phyloP scores from a whole-genome alignment of 78 protist genomes.

The Bodo saltans region DNA sequence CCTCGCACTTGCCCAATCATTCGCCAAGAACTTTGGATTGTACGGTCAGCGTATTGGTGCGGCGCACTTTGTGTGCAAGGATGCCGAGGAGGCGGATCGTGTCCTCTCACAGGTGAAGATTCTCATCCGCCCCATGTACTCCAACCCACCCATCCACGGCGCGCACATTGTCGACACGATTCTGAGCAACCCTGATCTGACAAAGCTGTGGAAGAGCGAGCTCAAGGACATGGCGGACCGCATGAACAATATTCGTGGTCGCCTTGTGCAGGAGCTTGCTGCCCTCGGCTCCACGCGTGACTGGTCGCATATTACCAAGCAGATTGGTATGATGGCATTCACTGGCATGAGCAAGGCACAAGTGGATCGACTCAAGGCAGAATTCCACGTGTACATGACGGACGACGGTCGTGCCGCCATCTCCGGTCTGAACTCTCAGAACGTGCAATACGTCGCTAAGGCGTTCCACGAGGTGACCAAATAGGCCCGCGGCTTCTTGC shows the following conservation, averaged over 20 bases:
- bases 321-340: slow-evolving; percentile 97
- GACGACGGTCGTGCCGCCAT: slow-evolving; percentile 28
- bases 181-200: slow-evolving; percentile 29
- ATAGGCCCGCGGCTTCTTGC: no score
- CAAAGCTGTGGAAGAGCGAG: slow-evolving; percentile 45
- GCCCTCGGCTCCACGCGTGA: slow-evolving; percentile 56
- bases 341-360: slow-evolving; percentile 72
- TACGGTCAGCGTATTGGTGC: slow-evolving; percentile 81
- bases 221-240: slow-evolving; percentile 81
- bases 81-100: slow-evolving; percentile 35
- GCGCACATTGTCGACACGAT: slow-evolving; percentile 58
- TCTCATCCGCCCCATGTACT: slow-evolving; percentile 67
- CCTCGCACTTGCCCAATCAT: slow-evolving; percentile 46
- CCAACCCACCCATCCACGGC: slow-evolving; percentile 75
- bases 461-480: slow-evolving; percentile 44
- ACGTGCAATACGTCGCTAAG: slow-evolving; percentile 28
- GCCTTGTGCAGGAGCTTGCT: slow-evolving; percentile 26
- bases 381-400: slow-evolving; percentile 39
- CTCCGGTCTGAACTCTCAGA: slow-evolving; percentile 32
- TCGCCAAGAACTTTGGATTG: slow-evolving; percentile 85
- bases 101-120: slow-evolving; percentile 58
- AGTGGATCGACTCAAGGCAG: background rate
- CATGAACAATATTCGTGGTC: slow-evolving; percentile 69
- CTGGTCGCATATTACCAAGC: slow-evolving; percentile 93
- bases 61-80: slow-evolving; percentile 34